Percentiles rank a stretch among this genome's conserved stretches.
Conservation (phyloP, 352 stramenopile genomes). For the Ophiocytium majus region DNA sequence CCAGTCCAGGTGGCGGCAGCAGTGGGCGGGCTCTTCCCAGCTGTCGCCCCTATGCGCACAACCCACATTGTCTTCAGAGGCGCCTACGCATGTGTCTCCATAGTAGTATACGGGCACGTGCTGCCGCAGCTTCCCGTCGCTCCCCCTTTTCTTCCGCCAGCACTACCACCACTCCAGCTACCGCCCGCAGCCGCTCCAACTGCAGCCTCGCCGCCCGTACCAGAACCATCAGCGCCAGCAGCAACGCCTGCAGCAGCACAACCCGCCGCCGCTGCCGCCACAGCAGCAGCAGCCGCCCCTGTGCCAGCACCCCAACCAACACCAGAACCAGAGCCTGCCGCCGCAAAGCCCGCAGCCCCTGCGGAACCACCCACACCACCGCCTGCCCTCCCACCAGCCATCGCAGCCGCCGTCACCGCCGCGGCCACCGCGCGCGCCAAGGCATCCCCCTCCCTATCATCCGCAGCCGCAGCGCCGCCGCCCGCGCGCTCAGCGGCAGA, state of each 20-base stretch:
- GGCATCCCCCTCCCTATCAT: background rate
- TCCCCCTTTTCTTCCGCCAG: background rate
- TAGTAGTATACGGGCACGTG: conserved; percentile 18
- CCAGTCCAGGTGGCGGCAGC: background rate
- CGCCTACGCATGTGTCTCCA: background rate
- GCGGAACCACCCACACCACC: background rate
- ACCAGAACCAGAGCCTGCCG: background rate
- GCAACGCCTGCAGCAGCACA: background rate
- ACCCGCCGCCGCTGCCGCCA: background rate
- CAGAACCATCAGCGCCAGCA: background rate
- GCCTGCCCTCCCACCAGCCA: background rate
- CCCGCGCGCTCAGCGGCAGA: background rate
- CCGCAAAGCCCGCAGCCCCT: background rate
- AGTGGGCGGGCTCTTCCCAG: background rate
- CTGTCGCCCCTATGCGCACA: background rate
- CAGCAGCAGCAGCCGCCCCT: background rate
- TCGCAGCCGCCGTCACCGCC: background rate
- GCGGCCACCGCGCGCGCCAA: background rate
- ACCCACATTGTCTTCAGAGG: conserved; percentile 3
- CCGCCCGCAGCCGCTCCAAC: background rate
- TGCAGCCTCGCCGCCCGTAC: background rate
- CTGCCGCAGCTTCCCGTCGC: background rate
- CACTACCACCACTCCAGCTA: background rate
- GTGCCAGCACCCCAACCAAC: background rate
- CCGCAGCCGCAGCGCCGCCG: background rate